These are phyloP conservation scores for Chaetothyriales sp. DNA, from an alignment of 2,329 filamentous ascomycete species.

Conservation along the genomic window DNA sequence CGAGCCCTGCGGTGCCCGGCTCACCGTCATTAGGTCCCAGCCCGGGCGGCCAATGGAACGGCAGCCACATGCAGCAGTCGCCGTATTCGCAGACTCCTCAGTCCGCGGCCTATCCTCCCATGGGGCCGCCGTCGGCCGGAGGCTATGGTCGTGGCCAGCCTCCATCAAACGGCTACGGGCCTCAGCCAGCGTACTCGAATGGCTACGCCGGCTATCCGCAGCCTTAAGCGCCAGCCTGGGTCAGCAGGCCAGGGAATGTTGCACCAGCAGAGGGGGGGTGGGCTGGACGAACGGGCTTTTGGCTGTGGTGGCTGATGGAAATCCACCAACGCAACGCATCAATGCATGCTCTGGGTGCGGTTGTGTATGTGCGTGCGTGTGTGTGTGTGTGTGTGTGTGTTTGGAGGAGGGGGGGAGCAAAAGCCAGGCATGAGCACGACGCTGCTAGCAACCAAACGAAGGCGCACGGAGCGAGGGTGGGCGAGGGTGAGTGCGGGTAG, in stretches of 20 bases:
- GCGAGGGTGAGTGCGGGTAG: neutral
- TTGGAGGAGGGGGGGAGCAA: too few relatives aligned
- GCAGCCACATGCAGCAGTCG: constrained; percentile 40
- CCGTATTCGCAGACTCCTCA: constrained; percentile 35
- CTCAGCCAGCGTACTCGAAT: constrained; percentile 37
- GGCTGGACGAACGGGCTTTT: neutral
- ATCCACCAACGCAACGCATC: neutral
- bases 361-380: too few relatives aligned
- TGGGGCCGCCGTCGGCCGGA: constrained; percentile 54
- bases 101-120: constrained; percentile 42
- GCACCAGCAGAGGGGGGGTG: too few relatives aligned
- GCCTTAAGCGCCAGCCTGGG: constrained; percentile 28
- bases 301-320: neutral
- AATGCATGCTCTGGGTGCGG: too few relatives aligned
- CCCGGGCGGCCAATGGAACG: constrained; percentile 41
- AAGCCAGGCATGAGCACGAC: too few relatives aligned
- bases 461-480: neutral
- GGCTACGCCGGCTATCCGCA: constrained; percentile 46
- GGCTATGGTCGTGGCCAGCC: constrained; percentile 67
- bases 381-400: too few relatives aligned
- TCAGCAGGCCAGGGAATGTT: too few relatives aligned
- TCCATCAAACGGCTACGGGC: constrained; percentile 37
- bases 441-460: too few relatives aligned
- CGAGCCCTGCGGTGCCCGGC: constrained; percentile 28
- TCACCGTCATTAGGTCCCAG: constrained; percentile 21